A percentile compares a stretch with the other conserved stretches of the same genome.
Evolutionary conservation across 768 basidiomycete genomes (phyloP).

Genomic region (Suillus subalutaceus): DNA sequence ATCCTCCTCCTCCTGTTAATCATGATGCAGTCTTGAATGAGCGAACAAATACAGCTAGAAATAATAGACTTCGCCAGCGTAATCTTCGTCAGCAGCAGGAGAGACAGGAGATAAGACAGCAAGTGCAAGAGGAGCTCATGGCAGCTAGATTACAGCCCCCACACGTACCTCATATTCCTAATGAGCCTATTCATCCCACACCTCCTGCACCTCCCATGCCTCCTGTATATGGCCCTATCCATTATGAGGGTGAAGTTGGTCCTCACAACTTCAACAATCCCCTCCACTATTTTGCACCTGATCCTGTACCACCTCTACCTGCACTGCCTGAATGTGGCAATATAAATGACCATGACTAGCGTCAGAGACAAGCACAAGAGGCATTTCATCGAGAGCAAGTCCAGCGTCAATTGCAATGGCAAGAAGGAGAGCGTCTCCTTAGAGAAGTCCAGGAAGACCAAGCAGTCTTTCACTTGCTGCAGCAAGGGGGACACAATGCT

Average conservation of each 20-base stretch:
- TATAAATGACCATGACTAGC: too few species aligned
- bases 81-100: background rate
- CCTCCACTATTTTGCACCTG: background rate
- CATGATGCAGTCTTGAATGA: too few species aligned
- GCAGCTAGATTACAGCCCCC: background rate
- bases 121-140: background rate
- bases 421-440: too few species aligned
- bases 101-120: background rate
- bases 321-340: background rate
- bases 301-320: background rate
- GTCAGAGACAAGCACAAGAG: too few species aligned
- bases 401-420: too few species aligned
- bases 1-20: too few species aligned
- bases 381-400: too few species aligned
- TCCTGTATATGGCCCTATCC: too few species aligned
- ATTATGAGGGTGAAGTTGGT: too few species aligned
- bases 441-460: too few species aligned
- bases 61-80: background rate
- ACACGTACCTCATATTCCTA: background rate
- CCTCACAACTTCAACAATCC: background rate
- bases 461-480: too few species aligned
- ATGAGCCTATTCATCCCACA: background rate
- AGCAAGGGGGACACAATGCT: too few species aligned
- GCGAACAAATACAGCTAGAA: background rate
- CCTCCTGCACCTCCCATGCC: background rate